phyloP scores from a whole-genome alignment of 2,329 filamentous ascomycete genomes.

The Diaporthe helianthi region DNA sequence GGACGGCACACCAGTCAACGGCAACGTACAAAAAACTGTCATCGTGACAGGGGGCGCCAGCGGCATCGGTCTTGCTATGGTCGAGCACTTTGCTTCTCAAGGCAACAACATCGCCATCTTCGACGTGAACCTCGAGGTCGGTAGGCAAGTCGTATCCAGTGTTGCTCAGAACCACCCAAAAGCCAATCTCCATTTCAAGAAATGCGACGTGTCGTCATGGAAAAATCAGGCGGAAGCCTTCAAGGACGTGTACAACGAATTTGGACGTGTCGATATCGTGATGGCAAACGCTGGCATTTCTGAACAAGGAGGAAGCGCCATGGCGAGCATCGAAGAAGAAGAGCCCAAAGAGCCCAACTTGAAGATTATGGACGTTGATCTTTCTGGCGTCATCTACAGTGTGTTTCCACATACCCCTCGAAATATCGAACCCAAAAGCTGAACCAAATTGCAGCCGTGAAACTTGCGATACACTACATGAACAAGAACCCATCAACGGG shows the following conservation, averaged over 20 bases:
- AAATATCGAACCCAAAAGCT: background rate
- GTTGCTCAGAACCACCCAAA: constrained; percentile 40
- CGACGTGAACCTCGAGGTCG: constrained; percentile 43
- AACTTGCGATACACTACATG: constrained; percentile 58
- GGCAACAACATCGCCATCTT: constrained; percentile 44
- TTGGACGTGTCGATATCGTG: constrained; percentile 50
- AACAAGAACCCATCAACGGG: constrained; percentile 42
- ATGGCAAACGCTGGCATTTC: constrained; percentile 59
- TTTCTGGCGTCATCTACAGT: constrained; percentile 54
- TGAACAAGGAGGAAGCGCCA: constrained; percentile 45
- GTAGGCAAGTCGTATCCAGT: constrained; percentile 38
- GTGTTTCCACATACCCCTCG: constrained; percentile 36
- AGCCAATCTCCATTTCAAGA: constrained; percentile 41
- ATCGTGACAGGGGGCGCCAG: constrained; percentile 47
- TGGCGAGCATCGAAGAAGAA: constrained; percentile 40
- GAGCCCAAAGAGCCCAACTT: constrained; percentile 46
- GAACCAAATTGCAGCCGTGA: constrained; percentile 48
- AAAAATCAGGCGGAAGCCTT: constrained; percentile 43
- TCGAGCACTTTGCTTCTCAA: constrained; percentile 44
- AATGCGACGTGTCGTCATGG: constrained; percentile 49
- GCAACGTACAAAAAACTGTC: constrained; percentile 37
- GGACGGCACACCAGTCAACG: background rate
- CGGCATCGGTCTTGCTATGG: constrained; percentile 46
- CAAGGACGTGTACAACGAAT: constrained; percentile 37
- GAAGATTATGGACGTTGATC: constrained; percentile 47